phyloP scores from a whole-genome alignment of 192 early-diverging fungal species.

The Rhizophagus sp. region DNA sequence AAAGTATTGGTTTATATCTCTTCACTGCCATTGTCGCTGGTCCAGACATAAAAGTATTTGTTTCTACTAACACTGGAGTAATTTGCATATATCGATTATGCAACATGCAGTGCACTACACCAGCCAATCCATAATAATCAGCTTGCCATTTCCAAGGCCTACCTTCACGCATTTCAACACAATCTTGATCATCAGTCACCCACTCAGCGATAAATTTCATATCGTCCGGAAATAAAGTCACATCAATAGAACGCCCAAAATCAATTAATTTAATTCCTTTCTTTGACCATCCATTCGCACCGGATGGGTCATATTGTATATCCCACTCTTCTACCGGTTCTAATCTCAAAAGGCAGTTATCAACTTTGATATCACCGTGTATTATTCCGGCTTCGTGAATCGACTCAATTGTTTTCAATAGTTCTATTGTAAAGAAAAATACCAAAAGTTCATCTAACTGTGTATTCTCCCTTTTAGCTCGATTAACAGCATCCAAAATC shows the following conservation, averaged over 20 bases:
- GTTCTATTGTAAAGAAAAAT: conserved; percentile 27
- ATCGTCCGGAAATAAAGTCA: conserved; percentile 26
- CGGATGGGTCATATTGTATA: conserved; percentile 17
- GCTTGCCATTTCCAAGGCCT: conserved; percentile 31
- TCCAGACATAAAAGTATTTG: not conserved
- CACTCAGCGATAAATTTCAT: conserved; percentile 32
- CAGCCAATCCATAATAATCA: conserved; percentile 40
- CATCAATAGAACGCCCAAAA: conserved; percentile 37
- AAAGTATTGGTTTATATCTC: conserved; percentile 23
- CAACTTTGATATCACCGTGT: conserved; percentile 42
- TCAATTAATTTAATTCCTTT: conserved; percentile 37
- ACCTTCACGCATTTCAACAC: conserved; percentile 24
- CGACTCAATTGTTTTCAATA: conserved; percentile 29
- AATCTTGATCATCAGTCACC: conserved; percentile 22
- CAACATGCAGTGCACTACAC: conserved; percentile 34
- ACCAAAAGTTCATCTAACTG: conserved; percentile 34
- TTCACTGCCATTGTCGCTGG: not conserved
- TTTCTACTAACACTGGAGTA: not conserved
- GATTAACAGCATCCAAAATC: conserved; percentile 31
- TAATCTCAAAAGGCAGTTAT: conserved; percentile 33
- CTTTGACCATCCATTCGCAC: conserved; percentile 23
- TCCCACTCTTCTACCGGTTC: conserved; percentile 10
- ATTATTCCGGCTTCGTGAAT: conserved; percentile 34
- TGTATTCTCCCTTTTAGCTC: not conserved
- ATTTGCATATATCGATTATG: conserved; percentile 29